Percentiles rank a stretch among this genome's conserved stretches.
Conservation (phyloP, 2,329 filamentous ascomycete species). For the Trichophaea hybrida region DNA sequence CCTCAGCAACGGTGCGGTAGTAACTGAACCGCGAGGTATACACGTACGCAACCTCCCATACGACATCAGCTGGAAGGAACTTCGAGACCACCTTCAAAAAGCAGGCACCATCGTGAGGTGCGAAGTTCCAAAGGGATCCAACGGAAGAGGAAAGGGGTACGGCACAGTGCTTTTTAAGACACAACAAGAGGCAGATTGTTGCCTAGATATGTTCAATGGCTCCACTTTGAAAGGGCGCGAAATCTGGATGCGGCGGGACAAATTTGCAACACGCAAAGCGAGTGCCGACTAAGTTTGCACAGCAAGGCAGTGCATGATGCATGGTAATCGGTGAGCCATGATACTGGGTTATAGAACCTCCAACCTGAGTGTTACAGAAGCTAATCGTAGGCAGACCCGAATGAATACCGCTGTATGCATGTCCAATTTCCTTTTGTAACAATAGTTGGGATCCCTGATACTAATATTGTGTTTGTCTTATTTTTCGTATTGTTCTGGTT, state of each 20-base stretch:
- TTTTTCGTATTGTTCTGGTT: too few relatives aligned
- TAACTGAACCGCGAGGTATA: conserved; percentile 24
- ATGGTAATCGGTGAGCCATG: too few relatives aligned
- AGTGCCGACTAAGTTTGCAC: background rate
- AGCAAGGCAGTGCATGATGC: too few relatives aligned
- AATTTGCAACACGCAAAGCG: background rate
- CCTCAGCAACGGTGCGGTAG: conserved; percentile 22
- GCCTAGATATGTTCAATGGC: conserved; percentile 23
- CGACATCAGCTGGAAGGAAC: conserved; percentile 23
- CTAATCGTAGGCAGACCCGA: too few relatives aligned
- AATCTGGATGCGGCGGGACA: conserved; percentile 23
- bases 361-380: too few relatives aligned
- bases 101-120: conserved; percentile 23
- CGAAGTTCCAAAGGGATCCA: conserved; percentile 23
- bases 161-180: conserved; percentile 24
- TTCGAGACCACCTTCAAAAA: conserved; percentile 19
- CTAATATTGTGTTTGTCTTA: too few relatives aligned
- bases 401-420: too few relatives aligned
- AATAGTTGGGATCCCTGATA: too few relatives aligned
- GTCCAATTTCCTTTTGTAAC: too few relatives aligned
- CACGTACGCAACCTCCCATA: conserved; percentile 25
- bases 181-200: conserved; percentile 21
- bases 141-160: conserved; percentile 24
- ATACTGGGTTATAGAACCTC: too few relatives aligned
- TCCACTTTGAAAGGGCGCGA: conserved; percentile 21